phyloP scores from a whole-genome alignment of 2,329 filamentous ascomycete genomes.

The Fonsecaea pedrosoi region DNA sequence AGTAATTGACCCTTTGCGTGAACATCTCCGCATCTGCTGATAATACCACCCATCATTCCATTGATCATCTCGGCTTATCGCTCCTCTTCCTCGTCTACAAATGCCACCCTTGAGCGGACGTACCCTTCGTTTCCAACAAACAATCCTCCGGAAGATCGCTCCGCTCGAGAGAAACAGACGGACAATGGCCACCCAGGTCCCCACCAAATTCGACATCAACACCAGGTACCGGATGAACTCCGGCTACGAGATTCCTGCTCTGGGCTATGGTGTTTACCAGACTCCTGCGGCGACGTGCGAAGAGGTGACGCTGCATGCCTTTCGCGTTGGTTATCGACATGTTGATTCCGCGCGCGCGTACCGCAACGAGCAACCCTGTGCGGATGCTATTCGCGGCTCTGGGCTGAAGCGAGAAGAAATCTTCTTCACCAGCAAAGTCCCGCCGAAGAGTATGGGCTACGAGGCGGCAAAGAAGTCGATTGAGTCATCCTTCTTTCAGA shows the following conservation, averaged over 20 bases:
- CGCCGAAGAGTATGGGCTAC: slow-evolving; percentile 63
- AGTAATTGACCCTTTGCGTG: background rate
- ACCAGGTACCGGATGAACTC: slow-evolving; percentile 50
- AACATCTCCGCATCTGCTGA: background rate
- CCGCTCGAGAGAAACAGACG: slow-evolving; percentile 6
- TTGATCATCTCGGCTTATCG: background rate
- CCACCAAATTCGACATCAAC: slow-evolving; percentile 36
- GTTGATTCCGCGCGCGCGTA: slow-evolving; percentile 67
- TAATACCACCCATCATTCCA: background rate
- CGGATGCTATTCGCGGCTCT: slow-evolving; percentile 59
- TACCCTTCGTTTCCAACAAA: background rate
- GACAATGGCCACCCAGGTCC: slow-evolving; percentile 31
- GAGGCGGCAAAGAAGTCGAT: slow-evolving; percentile 62
- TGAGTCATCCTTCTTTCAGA: slow-evolving; percentile 37
- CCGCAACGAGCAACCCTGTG: slow-evolving; percentile 63
- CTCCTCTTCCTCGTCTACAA: background rate
- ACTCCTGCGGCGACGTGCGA: slow-evolving; percentile 65
- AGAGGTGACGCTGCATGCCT: slow-evolving; percentile 63
- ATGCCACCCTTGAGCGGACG: background rate
- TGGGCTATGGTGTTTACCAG: slow-evolving; percentile 51
- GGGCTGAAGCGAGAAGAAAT: slow-evolving; percentile 61
- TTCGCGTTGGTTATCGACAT: slow-evolving; percentile 64
- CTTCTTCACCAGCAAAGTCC: slow-evolving; percentile 70
- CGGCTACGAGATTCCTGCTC: slow-evolving; percentile 48
- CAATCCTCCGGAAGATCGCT: background rate